These are phyloP conservation scores for Aspergillus funiculosus DNA, from an alignment of 495 filamentous ascomycete genomes.

Conservation along the genomic window DNA sequence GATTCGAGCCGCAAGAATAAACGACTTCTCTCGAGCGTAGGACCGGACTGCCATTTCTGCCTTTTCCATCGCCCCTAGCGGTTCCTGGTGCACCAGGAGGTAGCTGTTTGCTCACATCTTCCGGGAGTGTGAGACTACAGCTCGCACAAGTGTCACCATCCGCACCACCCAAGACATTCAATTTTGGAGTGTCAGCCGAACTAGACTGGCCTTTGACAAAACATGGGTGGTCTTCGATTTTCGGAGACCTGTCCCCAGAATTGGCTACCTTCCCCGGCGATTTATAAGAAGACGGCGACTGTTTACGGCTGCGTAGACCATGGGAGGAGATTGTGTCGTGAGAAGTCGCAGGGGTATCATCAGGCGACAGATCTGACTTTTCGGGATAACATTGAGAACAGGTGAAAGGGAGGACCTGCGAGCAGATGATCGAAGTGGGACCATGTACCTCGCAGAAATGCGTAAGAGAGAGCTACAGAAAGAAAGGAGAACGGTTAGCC, in stretches of 20 bases:
- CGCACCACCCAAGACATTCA: constrained; percentile 28
- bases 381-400: constrained; percentile 65
- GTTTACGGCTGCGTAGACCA: constrained; percentile 17
- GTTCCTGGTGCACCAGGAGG: constrained; percentile 49
- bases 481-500: constrained; percentile 6
- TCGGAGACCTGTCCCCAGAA: constrained; percentile 23
- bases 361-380: constrained; percentile 26
- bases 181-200: constrained; percentile 30
- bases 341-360: constrained; percentile 30
- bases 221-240: constrained; percentile 44
- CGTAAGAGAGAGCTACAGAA: constrained; percentile 76
- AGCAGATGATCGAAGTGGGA: constrained; percentile 91
- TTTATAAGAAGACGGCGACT: constrained; percentile 16
- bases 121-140: constrained; percentile 52
- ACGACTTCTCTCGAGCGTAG: constrained; percentile 49
- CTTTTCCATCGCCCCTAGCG: constrained; percentile 43
- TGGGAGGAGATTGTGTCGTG: constrained; percentile 25
- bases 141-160: constrained; percentile 53
- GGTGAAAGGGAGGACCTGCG: constrained; percentile 73
- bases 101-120: constrained; percentile 49
- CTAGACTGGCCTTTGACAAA: constrained; percentile 32
- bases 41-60: constrained; percentile 52
- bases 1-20: constrained; percentile 40
- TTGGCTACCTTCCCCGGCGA: constrained; percentile 15
- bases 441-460: constrained; percentile 97